Percentiles rank a stretch among this genome's conserved stretches.
These are phyloP conservation scores for Cyathus striatus DNA, from an alignment of 768 basidiomycete genomes.

Conservation along the genomic window DNA sequence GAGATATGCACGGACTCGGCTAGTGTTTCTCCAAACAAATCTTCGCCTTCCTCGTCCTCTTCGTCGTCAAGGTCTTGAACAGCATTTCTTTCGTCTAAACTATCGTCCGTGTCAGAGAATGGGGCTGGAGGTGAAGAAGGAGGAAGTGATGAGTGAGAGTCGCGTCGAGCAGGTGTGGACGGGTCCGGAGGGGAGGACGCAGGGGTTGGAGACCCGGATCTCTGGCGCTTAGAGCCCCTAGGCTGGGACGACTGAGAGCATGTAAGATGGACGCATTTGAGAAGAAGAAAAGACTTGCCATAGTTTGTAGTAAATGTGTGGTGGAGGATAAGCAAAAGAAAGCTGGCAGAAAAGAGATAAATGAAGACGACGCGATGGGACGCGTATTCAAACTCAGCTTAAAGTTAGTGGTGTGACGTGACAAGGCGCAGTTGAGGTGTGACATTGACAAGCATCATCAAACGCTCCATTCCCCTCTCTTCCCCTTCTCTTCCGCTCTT, in stretches of 20 bases:
- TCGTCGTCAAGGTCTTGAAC: constrained; percentile 63
- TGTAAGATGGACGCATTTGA: background rate
- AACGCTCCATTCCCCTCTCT: too few relatives aligned
- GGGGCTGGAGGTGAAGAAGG: constrained; percentile 81
- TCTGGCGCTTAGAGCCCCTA: constrained; percentile 57
- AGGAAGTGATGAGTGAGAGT: constrained; percentile 72
- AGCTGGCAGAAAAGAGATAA: too few relatives aligned
- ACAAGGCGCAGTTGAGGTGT: too few relatives aligned
- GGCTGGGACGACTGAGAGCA: constrained; percentile 28
- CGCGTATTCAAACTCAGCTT: too few relatives aligned
- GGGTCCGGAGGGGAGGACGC: constrained; percentile 44
- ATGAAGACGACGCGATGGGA: too few relatives aligned
- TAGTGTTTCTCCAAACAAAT: constrained; percentile 81
- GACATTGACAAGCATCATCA: too few relatives aligned
- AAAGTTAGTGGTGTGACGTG: too few relatives aligned
- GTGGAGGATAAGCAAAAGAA: too few relatives aligned
- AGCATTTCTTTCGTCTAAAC: constrained; percentile 64
- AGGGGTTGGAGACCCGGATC: constrained; percentile 48
- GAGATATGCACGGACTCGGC: constrained; percentile 49
- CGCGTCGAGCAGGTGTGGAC: constrained; percentile 42
- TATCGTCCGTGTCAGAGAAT: constrained; percentile 87
- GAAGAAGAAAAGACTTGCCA: constrained; percentile 25
- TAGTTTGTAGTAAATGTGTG: constrained; percentile 15
- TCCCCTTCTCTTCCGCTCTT: too few relatives aligned
- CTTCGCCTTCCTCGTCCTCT: constrained; percentile 75